Conservation (phyloP, 2,329 filamentous ascomycete species). For the Aureobasidium sp. region DNA sequence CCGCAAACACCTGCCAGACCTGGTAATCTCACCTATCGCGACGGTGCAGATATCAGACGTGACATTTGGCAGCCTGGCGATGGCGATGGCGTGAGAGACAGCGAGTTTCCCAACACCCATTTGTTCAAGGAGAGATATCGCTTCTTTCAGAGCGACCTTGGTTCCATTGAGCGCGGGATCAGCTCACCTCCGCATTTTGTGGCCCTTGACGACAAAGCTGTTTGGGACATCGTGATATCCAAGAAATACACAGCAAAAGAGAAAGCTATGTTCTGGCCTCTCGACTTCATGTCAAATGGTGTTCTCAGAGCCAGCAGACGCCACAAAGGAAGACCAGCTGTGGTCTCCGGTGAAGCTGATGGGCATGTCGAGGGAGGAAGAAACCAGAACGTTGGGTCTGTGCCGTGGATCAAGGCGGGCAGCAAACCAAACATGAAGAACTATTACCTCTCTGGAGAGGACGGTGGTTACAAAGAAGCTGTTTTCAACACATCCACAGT, state of each 20-base stretch:
- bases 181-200: conserved; percentile 32
- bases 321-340: conserved; percentile 33
- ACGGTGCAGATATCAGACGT: conserved; percentile 22
- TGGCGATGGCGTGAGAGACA: conserved; percentile 29
- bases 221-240: conserved; percentile 28
- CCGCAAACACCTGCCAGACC: neutral
- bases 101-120: conserved; percentile 24
- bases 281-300: conserved; percentile 33
- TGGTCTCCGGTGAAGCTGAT: conserved; percentile 19
- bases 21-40: neutral
- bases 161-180: conserved; percentile 23
- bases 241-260: conserved; percentile 25
- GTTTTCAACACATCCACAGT: neutral
- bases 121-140: conserved; percentile 31
- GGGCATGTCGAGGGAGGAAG: conserved; percentile 17
- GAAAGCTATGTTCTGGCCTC: conserved; percentile 28
- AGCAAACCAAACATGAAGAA: conserved; percentile 17
- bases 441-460: conserved; percentile 26
- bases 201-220: conserved; percentile 36
- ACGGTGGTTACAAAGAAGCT: neutral
- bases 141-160: conserved; percentile 30
- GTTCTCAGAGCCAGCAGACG: conserved; percentile 27
- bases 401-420: conserved; percentile 17
- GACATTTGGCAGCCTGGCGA: conserved; percentile 34
- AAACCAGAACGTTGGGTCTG: conserved; percentile 18